phyloP scores from a whole-genome alignment of 1,139 yeast species.

The Scheffersomyces insectosa region DNA sequence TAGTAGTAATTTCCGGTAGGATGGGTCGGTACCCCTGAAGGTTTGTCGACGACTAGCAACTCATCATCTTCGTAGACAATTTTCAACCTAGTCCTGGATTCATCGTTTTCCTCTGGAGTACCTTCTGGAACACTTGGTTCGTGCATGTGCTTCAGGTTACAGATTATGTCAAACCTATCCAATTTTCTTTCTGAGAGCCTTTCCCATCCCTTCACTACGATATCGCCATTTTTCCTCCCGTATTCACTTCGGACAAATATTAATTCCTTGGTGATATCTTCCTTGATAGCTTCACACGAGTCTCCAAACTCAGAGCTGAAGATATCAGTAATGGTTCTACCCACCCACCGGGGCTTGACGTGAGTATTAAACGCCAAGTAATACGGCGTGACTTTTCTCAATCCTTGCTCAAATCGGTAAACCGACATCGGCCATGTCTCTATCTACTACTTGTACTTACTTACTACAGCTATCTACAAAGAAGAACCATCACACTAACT shows the following conservation, averaged over 20 bases:
- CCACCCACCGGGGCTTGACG: slow-evolving; percentile 53
- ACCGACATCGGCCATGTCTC: neutral
- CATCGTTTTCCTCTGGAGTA: slow-evolving; percentile 10
- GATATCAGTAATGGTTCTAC: slow-evolving; percentile 43
- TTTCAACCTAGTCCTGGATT: slow-evolving; percentile 23
- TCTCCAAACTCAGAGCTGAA: slow-evolving; percentile 49
- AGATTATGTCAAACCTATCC: slow-evolving; percentile 51
- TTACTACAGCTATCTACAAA: no score
- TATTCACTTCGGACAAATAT: slow-evolving; percentile 28
- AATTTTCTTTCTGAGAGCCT: slow-evolving; percentile 24
- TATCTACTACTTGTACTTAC: no score
- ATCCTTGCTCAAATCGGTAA: slow-evolving; percentile 35
- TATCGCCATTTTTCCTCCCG: slow-evolving; percentile 24
- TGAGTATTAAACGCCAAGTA: slow-evolving; percentile 38
- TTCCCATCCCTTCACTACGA: slow-evolving; percentile 23
- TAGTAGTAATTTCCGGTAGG: slow-evolving; percentile 68
- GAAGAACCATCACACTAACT: no score
- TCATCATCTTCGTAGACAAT: slow-evolving; percentile 50
- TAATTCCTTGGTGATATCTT: slow-evolving; percentile 25
- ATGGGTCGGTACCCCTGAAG: slow-evolving; percentile 78
- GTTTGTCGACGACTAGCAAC: slow-evolving; percentile 66
- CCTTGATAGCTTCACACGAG: slow-evolving; percentile 18
- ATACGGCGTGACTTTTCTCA: slow-evolving; percentile 51
- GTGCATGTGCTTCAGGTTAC: slow-evolving; percentile 55
- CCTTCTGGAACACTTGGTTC: slow-evolving; percentile 55